Evolutionary conservation across 2,329 filamentous ascomycete species (phyloP), one percentile per base, ranked within the genome.

Genomic region (Microcyclosporella mali): DNA sequence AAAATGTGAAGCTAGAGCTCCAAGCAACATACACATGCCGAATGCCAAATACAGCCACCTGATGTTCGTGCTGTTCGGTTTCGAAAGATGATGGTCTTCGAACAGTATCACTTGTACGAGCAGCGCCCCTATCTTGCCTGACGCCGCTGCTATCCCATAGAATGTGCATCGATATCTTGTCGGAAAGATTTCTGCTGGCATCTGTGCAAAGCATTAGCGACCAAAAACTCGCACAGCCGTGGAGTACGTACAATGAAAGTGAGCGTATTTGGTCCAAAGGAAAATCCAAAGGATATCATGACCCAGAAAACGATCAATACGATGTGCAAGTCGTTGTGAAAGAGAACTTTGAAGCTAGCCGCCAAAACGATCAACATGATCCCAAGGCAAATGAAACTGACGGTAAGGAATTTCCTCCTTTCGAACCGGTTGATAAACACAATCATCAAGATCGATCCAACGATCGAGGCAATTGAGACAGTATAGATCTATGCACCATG

Each of bases 131-230:
- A 78, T 57, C 53, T 78, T 78, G 3, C 75, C 75, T 1, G 66
- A 56, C 1, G 67, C 74, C n/a, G 75, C 75, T 19, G 69, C 68
- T 46, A 78, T 68, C 15, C 74, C 75, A 53, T 78, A 72, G 46
- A 70, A 73, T 1, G 71, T 73, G 40, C 67, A 73, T 14, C 74
- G 68, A 52, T 77, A 77, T 14, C 70, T 65, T 0, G 74, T 78
- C 3, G 75, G 75, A 49, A 77, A 78, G 39, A 75, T 67, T 48
- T 77, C 74, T 10, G 73, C 73, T n/a, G 74, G 71, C 29, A 77
- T 71, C 45, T 48, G 14, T 14, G n/a, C n/a, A n/a, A 16, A 9
- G 53, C 71, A n/a, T 68, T 44, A 66, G 67, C 6, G 63, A 68
- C n/a, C 30, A 12, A n/a, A n/a, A n/a, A n/a, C n/a, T n/a, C n/a